Evolutionary conservation across 2,329 filamentous ascomycete species (phyloP).

Genomic region (Pseudogymnoascus sp.): DNA sequence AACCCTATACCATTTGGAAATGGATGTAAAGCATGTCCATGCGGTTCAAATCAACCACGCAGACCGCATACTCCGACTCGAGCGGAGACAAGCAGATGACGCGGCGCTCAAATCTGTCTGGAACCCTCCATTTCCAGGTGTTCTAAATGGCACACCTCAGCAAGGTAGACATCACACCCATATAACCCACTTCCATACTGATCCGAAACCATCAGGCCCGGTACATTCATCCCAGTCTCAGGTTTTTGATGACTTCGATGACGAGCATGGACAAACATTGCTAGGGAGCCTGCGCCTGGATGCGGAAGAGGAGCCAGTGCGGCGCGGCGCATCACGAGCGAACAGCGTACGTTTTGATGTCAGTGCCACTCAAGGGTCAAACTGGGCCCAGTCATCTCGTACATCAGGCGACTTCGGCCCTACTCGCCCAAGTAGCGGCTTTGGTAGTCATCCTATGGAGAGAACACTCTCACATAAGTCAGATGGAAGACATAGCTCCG

Average conservation of each 20-base stretch:
- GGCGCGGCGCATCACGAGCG: slow-evolving; percentile 80
- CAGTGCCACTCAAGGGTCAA: slow-evolving; percentile 78
- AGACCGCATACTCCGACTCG: slow-evolving; percentile 52
- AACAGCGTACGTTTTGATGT: slow-evolving; percentile 98
- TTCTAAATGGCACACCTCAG: slow-evolving; percentile 73
- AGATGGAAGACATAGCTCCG: slow-evolving; percentile 87
- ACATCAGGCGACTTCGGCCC: slow-evolving; percentile 78
- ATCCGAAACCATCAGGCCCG: slow-evolving; percentile 48
- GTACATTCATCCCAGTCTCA: slow-evolving; percentile 72
- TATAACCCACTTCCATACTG: slow-evolving; percentile 18
- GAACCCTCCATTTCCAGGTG: slow-evolving; percentile 81
- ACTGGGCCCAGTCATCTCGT: slow-evolving; percentile 76
- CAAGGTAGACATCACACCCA: slow-evolving; percentile 56
- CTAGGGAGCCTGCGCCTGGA: slow-evolving; percentile 78
- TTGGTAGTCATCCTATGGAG: slow-evolving; percentile 75
- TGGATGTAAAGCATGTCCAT: slow-evolving; percentile 63
- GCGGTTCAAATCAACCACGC: slow-evolving; percentile 53
- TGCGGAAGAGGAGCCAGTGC: slow-evolving; percentile 75
- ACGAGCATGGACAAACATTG: slow-evolving; percentile 71
- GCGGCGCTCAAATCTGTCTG: slow-evolving; percentile 75
- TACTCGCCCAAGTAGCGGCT: slow-evolving; percentile 66
- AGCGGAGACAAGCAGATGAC: slow-evolving; percentile 61
- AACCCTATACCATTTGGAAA: slow-evolving; percentile 60
- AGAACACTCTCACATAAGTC: slow-evolving; percentile 90
- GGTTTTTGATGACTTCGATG: slow-evolving; percentile 81